Base-by-base conservation (phyloP, 2,329 filamentous ascomycete genomes). In the Rachicladosporium sp. region DNA sequence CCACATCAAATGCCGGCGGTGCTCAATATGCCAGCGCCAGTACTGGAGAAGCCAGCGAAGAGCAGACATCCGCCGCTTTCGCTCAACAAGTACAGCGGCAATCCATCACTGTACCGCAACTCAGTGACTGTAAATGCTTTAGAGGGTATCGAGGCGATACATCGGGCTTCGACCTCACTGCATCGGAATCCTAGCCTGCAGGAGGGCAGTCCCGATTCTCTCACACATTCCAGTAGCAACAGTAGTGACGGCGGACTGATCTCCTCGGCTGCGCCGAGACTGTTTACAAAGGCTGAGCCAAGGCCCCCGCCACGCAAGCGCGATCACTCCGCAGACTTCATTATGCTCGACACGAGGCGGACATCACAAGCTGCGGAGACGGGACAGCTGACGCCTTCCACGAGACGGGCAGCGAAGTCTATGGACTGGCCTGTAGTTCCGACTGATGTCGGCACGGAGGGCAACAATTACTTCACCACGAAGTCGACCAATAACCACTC, bases 361-460 rank as follows among this genome's bases (percentile, higher is more conserved):
- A 52, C 66, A 40, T 69, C 67, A 4, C 67, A 69, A 45, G 66
- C 66, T 27, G 67, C 67, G 11, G 67, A 70, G 51, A 70, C 65
- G 29, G 67, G 67, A 10, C 67, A 69, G 45, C 56, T 70, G 15
- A 51, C 50, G 8, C 55, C 56, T 8, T 46, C 54, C n/a, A 37
- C 41, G 8, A 42, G 50, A 6, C 49, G 38, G 19, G 38, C 45
- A 3, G 43, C 44, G 7, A 31, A 41, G 7, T 50, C 50, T 21
- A 30, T 34, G n/a, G 36, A 42, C 12, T 27, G 35, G 8, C 5
- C 11, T 10, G 27, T 29, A 3, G 34, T 35, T 9, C 10, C 10
- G 8, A 29, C 31, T 27, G 32, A 35, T 10, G 30, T 13, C 12
- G 19, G 7, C 32, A 12, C 40, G 9, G 29, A 23, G 8, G 40